Conservation (phyloP, 768 basidiomycete genomes). For the Hericium coralloides region DNA sequence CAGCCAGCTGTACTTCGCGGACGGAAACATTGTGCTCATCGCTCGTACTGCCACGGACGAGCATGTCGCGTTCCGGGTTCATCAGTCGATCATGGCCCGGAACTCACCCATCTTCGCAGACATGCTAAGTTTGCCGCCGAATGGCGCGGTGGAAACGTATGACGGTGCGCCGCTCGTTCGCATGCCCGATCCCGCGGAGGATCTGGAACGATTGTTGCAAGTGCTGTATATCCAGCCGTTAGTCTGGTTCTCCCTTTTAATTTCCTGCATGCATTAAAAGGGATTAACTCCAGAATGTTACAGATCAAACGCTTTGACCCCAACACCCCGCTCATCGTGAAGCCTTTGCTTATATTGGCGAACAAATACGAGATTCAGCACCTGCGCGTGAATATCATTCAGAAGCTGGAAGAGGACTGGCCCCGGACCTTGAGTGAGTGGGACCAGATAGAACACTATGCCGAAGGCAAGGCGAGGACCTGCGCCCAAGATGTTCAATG, state of each 20-base stretch:
- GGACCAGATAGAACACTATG: neutral
- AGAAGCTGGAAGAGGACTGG: neutral
- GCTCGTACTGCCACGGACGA: neutral
- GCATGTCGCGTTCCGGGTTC: neutral
- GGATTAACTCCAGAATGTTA: neutral
- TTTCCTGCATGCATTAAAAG: neutral
- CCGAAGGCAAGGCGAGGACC: neutral
- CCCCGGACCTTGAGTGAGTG: neutral
- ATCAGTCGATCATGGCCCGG: neutral
- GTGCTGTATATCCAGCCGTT: neutral
- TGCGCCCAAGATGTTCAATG: neutral
- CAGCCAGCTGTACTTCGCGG: neutral
- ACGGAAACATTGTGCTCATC: neutral
- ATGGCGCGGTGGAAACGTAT: neutral
- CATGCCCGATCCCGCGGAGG: neutral
- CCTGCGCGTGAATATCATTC: neutral
- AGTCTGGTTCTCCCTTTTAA: neutral
- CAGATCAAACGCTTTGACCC: neutral
- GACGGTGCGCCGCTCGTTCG: neutral
- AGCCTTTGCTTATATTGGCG: neutral
- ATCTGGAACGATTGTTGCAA: neutral
- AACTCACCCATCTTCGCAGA: neutral
- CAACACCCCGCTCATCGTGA: neutral
- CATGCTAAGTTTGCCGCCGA: neutral
- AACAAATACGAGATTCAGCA: neutral